These are phyloP conservation scores for Clavispora phyllophila DNA, from an alignment of 805 yeast species.

Conservation along the genomic window DNA sequence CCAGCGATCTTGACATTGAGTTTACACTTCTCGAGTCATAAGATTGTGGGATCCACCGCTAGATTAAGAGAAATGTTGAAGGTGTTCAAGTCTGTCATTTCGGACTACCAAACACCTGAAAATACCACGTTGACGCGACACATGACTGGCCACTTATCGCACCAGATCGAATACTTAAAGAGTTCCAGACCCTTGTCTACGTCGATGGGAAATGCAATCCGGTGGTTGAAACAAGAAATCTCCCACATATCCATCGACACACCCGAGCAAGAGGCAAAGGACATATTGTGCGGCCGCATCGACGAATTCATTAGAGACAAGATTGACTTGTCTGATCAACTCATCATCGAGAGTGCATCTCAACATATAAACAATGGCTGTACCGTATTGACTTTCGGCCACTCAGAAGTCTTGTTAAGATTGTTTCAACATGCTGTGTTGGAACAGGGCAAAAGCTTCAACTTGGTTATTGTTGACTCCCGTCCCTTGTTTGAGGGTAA, in stretches of 20 bases:
- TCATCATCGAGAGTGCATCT: slow-evolving; percentile 77
- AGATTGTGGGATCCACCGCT: slow-evolving; percentile 84
- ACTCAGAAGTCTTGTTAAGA: slow-evolving; percentile 76
- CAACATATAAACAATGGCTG: slow-evolving; percentile 70
- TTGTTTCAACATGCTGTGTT: slow-evolving; percentile 63
- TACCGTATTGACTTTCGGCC: slow-evolving; percentile 82
- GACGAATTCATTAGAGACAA: slow-evolving; percentile 81
- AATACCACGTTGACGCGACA: slow-evolving; percentile 84
- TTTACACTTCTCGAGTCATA: slow-evolving; percentile 74
- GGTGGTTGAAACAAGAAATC: slow-evolving; percentile 95
- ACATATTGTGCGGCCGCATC: slow-evolving; percentile 57
- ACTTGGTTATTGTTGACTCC: slow-evolving; percentile 84
- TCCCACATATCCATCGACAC: slow-evolving; percentile 74
- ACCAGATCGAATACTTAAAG: slow-evolving; percentile 88
- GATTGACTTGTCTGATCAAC: slow-evolving; percentile 73
- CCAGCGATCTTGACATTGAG: slow-evolving; percentile 79
- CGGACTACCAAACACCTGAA: slow-evolving; percentile 77
- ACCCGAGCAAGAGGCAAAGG: slow-evolving; percentile 63
- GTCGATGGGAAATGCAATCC: slow-evolving; percentile 95
- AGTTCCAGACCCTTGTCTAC: slow-evolving; percentile 87
- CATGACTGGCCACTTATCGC: slow-evolving; percentile 79
- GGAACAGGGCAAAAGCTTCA: slow-evolving; percentile 59
- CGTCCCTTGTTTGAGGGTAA: slow-evolving; percentile 94
- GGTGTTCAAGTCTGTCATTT: slow-evolving; percentile 75
- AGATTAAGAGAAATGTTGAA: slow-evolving; percentile 81